Base-by-base conservation (phyloP, 345 rosid genomes). In the Brassica carinata region DNA sequence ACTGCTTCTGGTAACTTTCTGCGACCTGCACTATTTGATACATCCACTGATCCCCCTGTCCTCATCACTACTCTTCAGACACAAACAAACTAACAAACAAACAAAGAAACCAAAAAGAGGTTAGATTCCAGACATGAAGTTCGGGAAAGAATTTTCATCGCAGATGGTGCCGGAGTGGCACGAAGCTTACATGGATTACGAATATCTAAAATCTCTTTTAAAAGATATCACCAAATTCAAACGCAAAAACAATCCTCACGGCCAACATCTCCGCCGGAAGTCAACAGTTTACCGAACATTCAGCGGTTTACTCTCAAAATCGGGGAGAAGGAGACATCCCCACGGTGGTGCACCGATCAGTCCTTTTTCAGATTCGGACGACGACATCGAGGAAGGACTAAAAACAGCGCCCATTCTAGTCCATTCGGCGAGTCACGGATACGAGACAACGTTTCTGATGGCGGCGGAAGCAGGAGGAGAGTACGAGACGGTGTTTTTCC, bases 91-190 rank as follows among this genome's bases (percentile, higher is more conserved):
- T 33, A 19, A 45, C 55, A 45, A 13, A 43, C 51, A 43, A 43
- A 23, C 5, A 45, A 55, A 55, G 34, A 5, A 55, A 19, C 63
- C 63, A 19, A 19, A 57, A n/a, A 19, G 43, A 77, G 15, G 14
- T 34, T 14, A 17, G 8, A 55, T 77, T 69, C 55, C 61, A 43
- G 74, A 18, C 53, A 88, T 91, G 96, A 91, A 91, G 87, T 91
- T 88, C 14, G 96, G 94, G 5, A 91, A 91, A 45, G 55, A 45
- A 45, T 45, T 45, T 4, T 45, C 55, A 4, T 45, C 55, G 13
- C 48, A 40, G 48, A 87, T 88, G 92, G 91, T 91, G 67, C 96
- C 88, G 11, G 96, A 91, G 83, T 91, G 96, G 96, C 91, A 85
- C 11, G 84, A 88, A 58, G 90, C 91, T 0, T 90, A 87, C 83